Evolutionary conservation across 352 stramenopile species (phyloP).

Genomic region (Salisapilia sapeloensis): DNA sequence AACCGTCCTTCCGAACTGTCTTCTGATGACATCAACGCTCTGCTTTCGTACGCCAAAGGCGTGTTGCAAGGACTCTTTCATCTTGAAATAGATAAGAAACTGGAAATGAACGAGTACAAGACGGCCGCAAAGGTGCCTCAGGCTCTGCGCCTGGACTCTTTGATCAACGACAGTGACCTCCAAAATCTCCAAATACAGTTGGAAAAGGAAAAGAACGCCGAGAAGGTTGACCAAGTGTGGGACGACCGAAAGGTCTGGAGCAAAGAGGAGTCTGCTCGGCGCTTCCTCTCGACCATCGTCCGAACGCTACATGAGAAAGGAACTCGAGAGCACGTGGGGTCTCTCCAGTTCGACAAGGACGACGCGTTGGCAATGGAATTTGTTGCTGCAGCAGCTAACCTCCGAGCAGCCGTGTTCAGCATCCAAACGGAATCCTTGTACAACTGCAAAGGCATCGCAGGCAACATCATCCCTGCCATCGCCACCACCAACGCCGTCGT

Average conservation of each 20-base stretch:
- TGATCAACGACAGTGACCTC: conserved; percentile 3
- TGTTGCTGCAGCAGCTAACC: conserved; percentile 94
- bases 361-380: conserved; percentile 93
- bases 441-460: conserved; percentile 96
- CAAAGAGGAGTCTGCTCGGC: conserved; percentile 69
- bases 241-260: conserved; percentile 80
- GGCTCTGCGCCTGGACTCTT: conserved; percentile 37
- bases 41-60: conserved; percentile 45
- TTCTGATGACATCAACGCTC: conserved; percentile 12
- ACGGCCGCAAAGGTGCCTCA: conserved; percentile 81
- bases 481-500: conserved; percentile 99
- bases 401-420: conserved; percentile 81
- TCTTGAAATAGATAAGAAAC: conserved; percentile 92
- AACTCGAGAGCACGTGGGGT: conserved; percentile 40
- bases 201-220: conserved; percentile 4
- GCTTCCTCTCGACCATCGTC: conserved; percentile 64
- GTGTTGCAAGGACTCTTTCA: conserved; percentile 87
- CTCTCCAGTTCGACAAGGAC: conserved; percentile 96
- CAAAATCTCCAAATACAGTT: conserved; percentile 16
- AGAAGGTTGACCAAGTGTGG: conserved; percentile 33
- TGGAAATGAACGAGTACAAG: conserved; percentile 95
- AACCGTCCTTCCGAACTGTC: too few species aligned
- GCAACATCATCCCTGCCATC: conserved; percentile 99
- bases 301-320: conserved; percentile 39
- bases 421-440: conserved; percentile 78